Percentiles rank a stretch among this genome's conserved stretches.
Conservation (phyloP, 805 yeast genomes). For the Pichia paraexigua region DNA sequence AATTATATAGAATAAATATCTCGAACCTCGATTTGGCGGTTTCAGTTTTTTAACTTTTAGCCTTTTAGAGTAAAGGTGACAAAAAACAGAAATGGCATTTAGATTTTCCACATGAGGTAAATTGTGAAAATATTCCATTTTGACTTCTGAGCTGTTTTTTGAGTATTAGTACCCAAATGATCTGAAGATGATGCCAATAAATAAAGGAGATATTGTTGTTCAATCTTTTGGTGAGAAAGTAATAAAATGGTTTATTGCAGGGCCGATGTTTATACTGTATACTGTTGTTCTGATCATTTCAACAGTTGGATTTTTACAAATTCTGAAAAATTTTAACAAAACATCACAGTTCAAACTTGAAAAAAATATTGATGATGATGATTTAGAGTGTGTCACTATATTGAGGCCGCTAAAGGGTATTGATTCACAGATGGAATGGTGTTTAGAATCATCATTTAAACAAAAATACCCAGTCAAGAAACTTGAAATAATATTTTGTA, state of each 20-base stretch:
- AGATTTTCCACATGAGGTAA: neutral
- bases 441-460: slow-evolving; percentile 57
- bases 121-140: neutral
- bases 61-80: too few species aligned
- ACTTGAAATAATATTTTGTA: slow-evolving; percentile 69
- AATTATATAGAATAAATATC: neutral
- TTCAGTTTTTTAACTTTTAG: too few species aligned
- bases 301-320: slow-evolving; percentile 24
- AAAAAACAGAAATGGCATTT: neutral
- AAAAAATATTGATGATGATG: slow-evolving; percentile 23
- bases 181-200: neutral
- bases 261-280: slow-evolving; percentile 22
- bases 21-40: neutral
- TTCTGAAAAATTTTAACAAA: slow-evolving; percentile 18
- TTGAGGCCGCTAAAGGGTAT: slow-evolving; percentile 78
- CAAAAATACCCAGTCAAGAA: slow-evolving; percentile 57
- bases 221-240: neutral
- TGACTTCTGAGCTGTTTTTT: neutral
- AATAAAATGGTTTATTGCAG: neutral
- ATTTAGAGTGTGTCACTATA: slow-evolving; percentile 63
- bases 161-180: neutral
- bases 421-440: slow-evolving; percentile 64
- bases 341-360: slow-evolving; percentile 12
- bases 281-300: slow-evolving; percentile 22
- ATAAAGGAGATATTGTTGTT: slow-evolving; percentile 1